Base-by-base conservation (phyloP, 345 rosid species). In the Boechera divaricarpa region DNA sequence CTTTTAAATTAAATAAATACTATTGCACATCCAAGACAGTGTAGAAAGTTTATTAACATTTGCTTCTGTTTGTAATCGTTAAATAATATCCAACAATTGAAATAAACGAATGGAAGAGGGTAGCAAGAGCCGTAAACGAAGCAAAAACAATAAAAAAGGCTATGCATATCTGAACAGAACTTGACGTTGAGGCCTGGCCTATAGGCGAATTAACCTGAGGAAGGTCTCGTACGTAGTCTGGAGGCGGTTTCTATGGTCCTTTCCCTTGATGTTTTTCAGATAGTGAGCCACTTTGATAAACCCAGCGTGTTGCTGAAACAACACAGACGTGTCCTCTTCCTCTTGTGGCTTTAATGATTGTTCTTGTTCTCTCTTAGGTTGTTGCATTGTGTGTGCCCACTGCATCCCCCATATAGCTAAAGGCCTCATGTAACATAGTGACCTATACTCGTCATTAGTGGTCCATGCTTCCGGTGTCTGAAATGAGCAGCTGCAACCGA, bases 331-430 rank as follows among this genome's bases (percentile, higher is more conserved):
- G 35, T 80, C 85, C 12, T 77, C 61, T 61, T 63, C 75, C 51
- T 45, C 78, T 61, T 52, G 69, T 35, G 28, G 35, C 77, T 16
- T 79, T 2, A 77, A 12, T 67, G 56, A 73, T 53, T 63, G 73
- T 63, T 49, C 80, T 68, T 79, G 71, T 78, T 82, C 68, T 39
- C 35, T 33, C 16, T 58, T 49, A 32, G 70, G 78, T 67, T 82
- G 63, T 2, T 87, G 89, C 83, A 78, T 86, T 58, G 87, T 79
- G 74, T 86, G 70, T 56, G 94, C 94, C 90, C 92, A 87, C 15
- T 91, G 97, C 84, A 89, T 91, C 15, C 76, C 93, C 97, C 94
- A 91, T 79, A 91, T 87, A 36, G 97, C 92, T 78, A 91, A 73
- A 0, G 97, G 97, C 39, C 97, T 60, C 97, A 91, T 91, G 79